Evolutionary conservation across 2,329 filamentous ascomycete species (phyloP), one percentile per base, ranked within the genome.

Genomic region (Exophiala phaeomuriformis): DNA sequence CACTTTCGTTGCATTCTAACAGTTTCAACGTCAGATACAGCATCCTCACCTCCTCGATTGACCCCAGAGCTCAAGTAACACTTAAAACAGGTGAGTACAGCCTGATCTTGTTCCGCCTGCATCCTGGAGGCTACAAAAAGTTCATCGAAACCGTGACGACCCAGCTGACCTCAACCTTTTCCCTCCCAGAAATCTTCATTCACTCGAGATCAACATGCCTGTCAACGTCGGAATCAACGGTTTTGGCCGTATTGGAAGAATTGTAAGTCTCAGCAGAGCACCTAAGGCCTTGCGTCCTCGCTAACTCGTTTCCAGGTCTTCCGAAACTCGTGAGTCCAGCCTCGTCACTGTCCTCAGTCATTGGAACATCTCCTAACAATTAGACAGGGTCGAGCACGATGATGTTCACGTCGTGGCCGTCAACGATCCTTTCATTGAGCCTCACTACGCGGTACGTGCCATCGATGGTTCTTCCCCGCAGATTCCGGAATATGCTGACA

Each of bases 361-460:
- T 64, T 66, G 49, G 69, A 55, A 59, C 43, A 44, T 36, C 40
- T 33, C 36, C 47, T 52, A 48, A 57, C 45, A 31, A 9, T 27
- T 32, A 49, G 7, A 60, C 67, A 85, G 82, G 69, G 73, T 94
- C 72, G 86, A 94, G 83, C 86, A 91, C 78, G 76, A 81, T 68
- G 86, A 94, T 57, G 87, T 97, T 71, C 82, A 95, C 69, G 81
- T 98, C 68, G 89, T 96, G 69, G 91, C 93, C 68, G 89, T 96
- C 78, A 97, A 98, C 82, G 93, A 97, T 75, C 93, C 93, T 68
- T 97, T 98, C 86, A 97, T 98, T 78, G 90, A 96, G 78, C 83
- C 88, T 69, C 79, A 90, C 75, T 97, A 97, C 78, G 93, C 93
- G 75, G 91, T 95, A 84, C 80, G 90, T 86, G 53, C 44, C 40